Percentiles rank a stretch among this genome's conserved stretches.
phyloP scores from a whole-genome alignment of 2,329 filamentous ascomycete genomes.

The Gnomoniopsis smithogilvyi region DNA sequence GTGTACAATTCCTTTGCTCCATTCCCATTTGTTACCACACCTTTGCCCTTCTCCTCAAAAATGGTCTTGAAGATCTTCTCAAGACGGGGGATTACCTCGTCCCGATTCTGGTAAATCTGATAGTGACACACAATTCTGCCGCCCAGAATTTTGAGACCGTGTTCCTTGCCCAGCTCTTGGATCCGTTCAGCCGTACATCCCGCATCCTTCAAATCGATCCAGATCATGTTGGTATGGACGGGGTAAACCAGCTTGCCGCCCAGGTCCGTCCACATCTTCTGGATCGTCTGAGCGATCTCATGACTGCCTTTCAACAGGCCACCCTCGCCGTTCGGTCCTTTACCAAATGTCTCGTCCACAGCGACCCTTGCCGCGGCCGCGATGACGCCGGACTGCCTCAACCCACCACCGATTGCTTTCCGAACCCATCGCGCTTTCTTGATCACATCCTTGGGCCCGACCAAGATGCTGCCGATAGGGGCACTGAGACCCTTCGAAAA shows the following conservation, averaged over 20 bases:
- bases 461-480: constrained; percentile 46
- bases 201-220: constrained; percentile 68
- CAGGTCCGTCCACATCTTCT: constrained; percentile 59
- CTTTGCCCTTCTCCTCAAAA: constrained; percentile 24
- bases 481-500: constrained; percentile 53
- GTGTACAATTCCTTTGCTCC: background rate
- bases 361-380: constrained; percentile 73
- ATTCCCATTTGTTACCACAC: background rate
- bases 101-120: constrained; percentile 59
- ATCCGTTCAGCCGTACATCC: constrained; percentile 41
- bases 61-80: constrained; percentile 50
- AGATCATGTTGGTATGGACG: constrained; percentile 90
- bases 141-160: constrained; percentile 39
- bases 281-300: constrained; percentile 58
- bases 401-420: constrained; percentile 77
- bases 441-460: constrained; percentile 50
- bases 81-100: constrained; percentile 57
- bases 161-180: constrained; percentile 35
- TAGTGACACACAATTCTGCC: constrained; percentile 47
- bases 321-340: constrained; percentile 52
- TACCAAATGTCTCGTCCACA: constrained; percentile 74
- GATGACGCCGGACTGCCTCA: constrained; percentile 73
- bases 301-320: constrained; percentile 62
- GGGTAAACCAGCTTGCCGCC: constrained; percentile 68
- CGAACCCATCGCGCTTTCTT: constrained; percentile 71